Evolutionary conservation across 2,329 filamentous ascomycete genomes (phyloP).

Genomic region (Trichoderma sp.): DNA sequence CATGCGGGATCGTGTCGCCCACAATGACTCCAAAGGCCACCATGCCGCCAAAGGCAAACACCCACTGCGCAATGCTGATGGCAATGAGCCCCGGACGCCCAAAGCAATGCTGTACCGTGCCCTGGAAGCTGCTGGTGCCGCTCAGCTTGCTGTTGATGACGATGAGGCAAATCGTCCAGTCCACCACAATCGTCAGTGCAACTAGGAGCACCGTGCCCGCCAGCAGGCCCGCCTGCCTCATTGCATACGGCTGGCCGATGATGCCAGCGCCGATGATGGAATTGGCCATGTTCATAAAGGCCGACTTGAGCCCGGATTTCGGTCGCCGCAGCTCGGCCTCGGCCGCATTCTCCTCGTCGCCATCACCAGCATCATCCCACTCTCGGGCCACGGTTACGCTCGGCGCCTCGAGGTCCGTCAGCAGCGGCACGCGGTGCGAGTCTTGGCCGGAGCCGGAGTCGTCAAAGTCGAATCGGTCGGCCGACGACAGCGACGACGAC

Average conservation of each 20-base stretch:
- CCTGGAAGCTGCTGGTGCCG: constrained; percentile 90
- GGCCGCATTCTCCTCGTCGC: constrained; percentile 39
- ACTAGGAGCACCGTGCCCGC: constrained; percentile 77
- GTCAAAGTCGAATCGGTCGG: constrained; percentile 48
- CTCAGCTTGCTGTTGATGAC: constrained; percentile 97
- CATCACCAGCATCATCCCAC: constrained; percentile 41
- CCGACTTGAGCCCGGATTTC: constrained; percentile 79
- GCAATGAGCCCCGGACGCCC: constrained; percentile 83
- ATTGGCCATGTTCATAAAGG: constrained; percentile 99
- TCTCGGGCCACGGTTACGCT: constrained; percentile 65
- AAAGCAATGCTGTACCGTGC: constrained; percentile 94
- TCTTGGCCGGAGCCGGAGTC: constrained; percentile 50
- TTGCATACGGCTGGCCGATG: constrained; percentile 90
- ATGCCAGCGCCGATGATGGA: constrained; percentile 83
- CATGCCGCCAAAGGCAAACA: constrained; percentile 98
- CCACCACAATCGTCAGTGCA: constrained; percentile 75
- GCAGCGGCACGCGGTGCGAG: constrained; percentile 62
- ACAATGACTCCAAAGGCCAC: constrained; percentile 97
- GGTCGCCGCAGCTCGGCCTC: constrained; percentile 61
- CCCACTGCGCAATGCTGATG: constrained; percentile 89
- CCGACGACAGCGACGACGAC: constrained; percentile 18
- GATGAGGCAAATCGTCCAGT: constrained; percentile 97
- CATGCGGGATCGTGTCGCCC: constrained; percentile 92
- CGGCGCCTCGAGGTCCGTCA: constrained; percentile 81
- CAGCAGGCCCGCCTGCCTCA: constrained; percentile 82